Conservation (phyloP, 2,329 filamentous ascomycete genomes). For the Calonectria naviculata region DNA sequence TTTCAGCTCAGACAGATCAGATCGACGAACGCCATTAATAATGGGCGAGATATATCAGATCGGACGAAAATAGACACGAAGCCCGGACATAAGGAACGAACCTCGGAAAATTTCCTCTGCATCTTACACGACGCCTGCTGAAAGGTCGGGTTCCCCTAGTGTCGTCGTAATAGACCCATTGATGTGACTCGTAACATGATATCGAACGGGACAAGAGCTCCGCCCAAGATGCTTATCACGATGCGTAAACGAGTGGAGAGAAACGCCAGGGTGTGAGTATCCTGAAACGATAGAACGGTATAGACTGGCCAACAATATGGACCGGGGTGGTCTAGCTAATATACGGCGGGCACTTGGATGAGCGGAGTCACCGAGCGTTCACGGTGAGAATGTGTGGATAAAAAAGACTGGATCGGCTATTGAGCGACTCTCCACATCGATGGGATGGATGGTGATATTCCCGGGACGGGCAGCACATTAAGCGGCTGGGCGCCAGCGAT, state of each 20-base stretch:
- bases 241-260: not conserved
- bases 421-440: not conserved
- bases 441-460: not conserved
- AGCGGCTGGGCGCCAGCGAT: not conserved
- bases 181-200: not conserved
- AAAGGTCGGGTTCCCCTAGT: not conserved
- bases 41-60: not conserved
- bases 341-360: not conserved
- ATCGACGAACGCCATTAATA: not conserved
- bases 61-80: not conserved
- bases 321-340: not conserved
- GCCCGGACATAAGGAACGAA: not conserved
- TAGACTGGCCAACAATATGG: not conserved
- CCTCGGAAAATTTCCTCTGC: not conserved
- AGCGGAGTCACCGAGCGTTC: not conserved
- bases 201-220: not conserved
- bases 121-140: not conserved
- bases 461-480: not conserved
- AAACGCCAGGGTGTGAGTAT: not conserved
- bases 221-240: not conserved
- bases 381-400: not conserved
- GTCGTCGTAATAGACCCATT: not conserved
- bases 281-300: not conserved
- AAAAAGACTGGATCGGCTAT: not conserved
- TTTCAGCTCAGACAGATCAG: not conserved